Conservation (phyloP, 192 early-diverging fungal species). For the Umbelopsis sp. region DNA sequence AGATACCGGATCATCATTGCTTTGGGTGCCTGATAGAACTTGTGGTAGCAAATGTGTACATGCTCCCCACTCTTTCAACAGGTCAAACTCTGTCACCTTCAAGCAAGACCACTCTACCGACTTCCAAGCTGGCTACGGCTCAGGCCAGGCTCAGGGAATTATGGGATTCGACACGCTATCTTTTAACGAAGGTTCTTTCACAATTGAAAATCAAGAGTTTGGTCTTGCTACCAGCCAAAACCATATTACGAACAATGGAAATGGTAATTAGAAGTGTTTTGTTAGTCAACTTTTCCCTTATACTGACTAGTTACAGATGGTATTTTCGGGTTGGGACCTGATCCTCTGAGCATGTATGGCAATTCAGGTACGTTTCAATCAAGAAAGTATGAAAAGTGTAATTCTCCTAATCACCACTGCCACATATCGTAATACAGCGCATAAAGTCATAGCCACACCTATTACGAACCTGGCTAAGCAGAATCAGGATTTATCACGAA, state of each 20-base stretch:
- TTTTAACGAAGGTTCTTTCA: neutral
- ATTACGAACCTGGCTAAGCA: neutral
- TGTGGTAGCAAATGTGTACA: neutral
- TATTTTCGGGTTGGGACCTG: conserved; percentile 40
- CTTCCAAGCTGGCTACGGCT: conserved; percentile 17
- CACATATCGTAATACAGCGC: neutral
- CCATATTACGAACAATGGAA: neutral
- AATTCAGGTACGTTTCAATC: conserved; percentile 3
- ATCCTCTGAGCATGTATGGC: neutral
- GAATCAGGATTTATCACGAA: neutral
- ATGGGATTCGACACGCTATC: conserved; percentile 19
- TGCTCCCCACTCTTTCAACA: neutral
- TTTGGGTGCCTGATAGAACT: conserved; percentile 10
- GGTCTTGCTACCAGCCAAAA: conserved; percentile 20
- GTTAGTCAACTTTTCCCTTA: neutral
- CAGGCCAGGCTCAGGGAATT: conserved; percentile 1
- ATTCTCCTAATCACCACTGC: neutral
- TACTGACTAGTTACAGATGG: conserved; percentile 15
- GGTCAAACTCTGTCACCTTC: neutral
- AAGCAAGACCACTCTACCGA: conserved; percentile 10
- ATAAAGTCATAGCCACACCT: neutral
- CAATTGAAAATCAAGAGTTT: conserved; percentile 16
- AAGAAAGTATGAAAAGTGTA: neutral
- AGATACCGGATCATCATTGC: neutral
- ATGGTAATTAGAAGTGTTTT: neutral